Evolutionary conservation across 139 green algal genomes (phyloP), one percentile per base, ranked within the genome.

Genomic region (Chlamydomonas applanata): DNA sequence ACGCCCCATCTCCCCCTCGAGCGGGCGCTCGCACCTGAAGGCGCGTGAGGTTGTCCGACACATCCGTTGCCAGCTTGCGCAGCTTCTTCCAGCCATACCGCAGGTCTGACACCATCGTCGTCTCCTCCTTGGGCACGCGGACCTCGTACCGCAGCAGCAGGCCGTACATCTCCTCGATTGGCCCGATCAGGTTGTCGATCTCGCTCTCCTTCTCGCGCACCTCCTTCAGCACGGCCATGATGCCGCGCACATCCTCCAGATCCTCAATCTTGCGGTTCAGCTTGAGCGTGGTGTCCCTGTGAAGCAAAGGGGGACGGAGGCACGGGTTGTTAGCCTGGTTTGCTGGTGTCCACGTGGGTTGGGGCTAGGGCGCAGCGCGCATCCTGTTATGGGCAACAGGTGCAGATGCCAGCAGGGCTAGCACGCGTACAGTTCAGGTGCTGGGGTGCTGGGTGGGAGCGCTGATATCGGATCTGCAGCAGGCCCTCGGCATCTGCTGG

Each of bases 81-180:
- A 98, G 85, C 85, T 95, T 96, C 82, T 94, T 93, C 93, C 93
- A 97, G 68, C 83, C 86, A 82, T 96, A 95, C 67, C 87, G 86
- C 81, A 97, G 81, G 79, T 97, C 93, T 25, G 81, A 85, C 61
- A 98, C 90, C 76, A 92, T 83, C 81, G 94, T 90, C 20, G 85
- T 91, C 87, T 98, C 94, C 76, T 98, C 94, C 80, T 96, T 96
- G 59, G 92, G 89, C 80, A 98, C 92, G 24, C 83, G 83, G 20
- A 79, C 77, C 72, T 94, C 92, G 66, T 97, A 97, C 30, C 92
- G 83, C 79, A 90, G 49, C 30, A 97, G 89, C 85, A 98, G 82
- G 4, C 78, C 81, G 80, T 98, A 98, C 87, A 96, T 96, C 75
- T 98, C 93, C 83, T 98, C 92, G 60, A 98, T 96, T 29, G 93